phyloP scores from a whole-genome alignment of 768 basidiomycete genomes.

The Lactarius akahatsu region DNA sequence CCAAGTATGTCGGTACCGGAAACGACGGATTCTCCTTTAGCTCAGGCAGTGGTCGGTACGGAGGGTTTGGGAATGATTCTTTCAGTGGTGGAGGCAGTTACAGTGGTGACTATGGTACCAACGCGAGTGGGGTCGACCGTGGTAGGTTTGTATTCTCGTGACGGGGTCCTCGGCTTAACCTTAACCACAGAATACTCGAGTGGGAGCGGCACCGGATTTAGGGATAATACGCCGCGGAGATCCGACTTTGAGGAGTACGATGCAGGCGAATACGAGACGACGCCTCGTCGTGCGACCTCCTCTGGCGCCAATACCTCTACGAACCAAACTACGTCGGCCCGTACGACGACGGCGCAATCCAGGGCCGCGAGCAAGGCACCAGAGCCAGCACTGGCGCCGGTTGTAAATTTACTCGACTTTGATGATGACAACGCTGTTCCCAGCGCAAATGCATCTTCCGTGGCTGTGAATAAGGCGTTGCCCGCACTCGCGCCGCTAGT shows the following conservation, averaged over 20 bases:
- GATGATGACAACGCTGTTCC: slow-evolving; percentile 60
- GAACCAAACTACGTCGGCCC: slow-evolving; percentile 36
- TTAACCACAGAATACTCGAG: slow-evolving; percentile 25
- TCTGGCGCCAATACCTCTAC: slow-evolving; percentile 36
- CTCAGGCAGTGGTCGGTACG: slow-evolving; percentile 57
- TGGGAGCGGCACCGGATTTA: slow-evolving; percentile 56
- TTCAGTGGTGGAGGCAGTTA: slow-evolving; percentile 30
- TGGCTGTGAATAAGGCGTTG: slow-evolving; percentile 51
- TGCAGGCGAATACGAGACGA: slow-evolving; percentile 87
- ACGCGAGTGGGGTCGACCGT: slow-evolving; percentile 43
- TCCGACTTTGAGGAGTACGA: slow-evolving; percentile 88
- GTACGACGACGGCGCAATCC: slow-evolving; percentile 32
- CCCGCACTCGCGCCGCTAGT: slow-evolving; percentile 42
- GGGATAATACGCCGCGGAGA: slow-evolving; percentile 53
- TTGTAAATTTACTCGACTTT: slow-evolving; percentile 76
- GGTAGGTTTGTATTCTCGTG: slow-evolving; percentile 15
- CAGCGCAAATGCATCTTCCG: slow-evolving; percentile 25
- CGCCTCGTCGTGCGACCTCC: slow-evolving; percentile 43
- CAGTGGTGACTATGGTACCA: slow-evolving; percentile 43
- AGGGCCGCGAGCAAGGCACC: slow-evolving; percentile 38
- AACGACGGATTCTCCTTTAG: slow-evolving; percentile 74
- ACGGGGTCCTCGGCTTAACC: slow-evolving; percentile 7
- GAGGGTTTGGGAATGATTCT: slow-evolving; percentile 65
- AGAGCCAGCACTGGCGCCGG: slow-evolving; percentile 40
- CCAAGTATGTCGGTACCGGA: slow-evolving; percentile 86